phyloP scores from a whole-genome alignment of 1,139 yeast genomes.

The Yamadazyma taylorii region DNA sequence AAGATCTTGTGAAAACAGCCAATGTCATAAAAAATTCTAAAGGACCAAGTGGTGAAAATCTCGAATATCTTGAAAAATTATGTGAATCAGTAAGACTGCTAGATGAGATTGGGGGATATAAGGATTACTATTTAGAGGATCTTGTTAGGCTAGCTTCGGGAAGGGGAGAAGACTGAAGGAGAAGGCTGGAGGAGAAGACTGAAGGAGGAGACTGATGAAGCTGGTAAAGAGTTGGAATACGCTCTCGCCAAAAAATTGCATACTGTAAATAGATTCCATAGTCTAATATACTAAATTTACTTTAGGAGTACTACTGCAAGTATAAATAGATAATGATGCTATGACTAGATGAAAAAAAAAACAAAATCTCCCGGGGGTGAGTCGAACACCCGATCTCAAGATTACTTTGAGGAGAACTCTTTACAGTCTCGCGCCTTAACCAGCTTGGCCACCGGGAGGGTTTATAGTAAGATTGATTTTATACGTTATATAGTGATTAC shows the following conservation, averaged over 20 bases:
- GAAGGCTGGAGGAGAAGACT: no score
- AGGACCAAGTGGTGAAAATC: conserved; percentile 85
- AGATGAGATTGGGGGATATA: conserved; percentile 29
- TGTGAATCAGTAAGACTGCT: conserved; percentile 53
- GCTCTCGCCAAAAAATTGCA: no score
- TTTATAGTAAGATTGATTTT: no score
- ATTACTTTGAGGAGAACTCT: conserved; percentile 44
- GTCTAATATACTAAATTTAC: no score
- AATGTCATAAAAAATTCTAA: conserved; percentile 48
- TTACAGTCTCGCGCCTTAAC: conserved; percentile 84
- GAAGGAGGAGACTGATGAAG: no score
- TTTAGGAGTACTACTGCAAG: no score
- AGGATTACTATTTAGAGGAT: conserved; percentile 41
- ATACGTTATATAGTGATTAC: no score
- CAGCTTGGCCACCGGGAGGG: conserved; percentile 77
- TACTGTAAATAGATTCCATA: no score
- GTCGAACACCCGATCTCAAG: conserved; percentile 86
- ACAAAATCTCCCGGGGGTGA: conserved; percentile 73
- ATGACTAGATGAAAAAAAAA: no score
- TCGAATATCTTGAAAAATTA: conserved; percentile 63
- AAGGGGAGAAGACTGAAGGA: no score
- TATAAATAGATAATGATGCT: no score
- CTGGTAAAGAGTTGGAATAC: no score
- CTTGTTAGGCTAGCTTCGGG: conserved; percentile 18
- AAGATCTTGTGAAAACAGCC: conserved; percentile 58